These are phyloP conservation scores for Colletotrichum sp. DNA, from an alignment of 2,329 filamentous ascomycete species.

Conservation along the genomic window DNA sequence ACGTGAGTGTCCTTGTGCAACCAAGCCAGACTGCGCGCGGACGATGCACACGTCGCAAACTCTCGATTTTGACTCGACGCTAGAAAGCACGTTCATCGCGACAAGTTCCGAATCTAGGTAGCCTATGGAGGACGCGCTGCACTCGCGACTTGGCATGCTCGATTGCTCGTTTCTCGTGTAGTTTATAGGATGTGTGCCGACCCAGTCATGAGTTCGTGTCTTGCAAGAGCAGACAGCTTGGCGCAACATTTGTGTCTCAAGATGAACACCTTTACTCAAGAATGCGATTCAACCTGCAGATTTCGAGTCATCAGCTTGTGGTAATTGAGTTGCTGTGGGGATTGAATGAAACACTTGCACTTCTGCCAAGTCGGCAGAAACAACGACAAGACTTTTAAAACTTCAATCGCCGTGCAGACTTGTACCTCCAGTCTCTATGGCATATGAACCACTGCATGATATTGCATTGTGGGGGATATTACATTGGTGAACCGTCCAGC, in stretches of 20 bases:
- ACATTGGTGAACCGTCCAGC: neutral
- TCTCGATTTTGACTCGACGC: neutral
- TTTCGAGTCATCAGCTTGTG: neutral
- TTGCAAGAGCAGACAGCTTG: neutral
- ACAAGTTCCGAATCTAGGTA: conserved; percentile 1
- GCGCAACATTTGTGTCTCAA: neutral
- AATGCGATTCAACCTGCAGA: neutral
- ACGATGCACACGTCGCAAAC: neutral
- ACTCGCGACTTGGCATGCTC: neutral
- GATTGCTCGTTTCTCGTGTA: neutral
- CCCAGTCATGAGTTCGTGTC: neutral
- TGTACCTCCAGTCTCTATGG: neutral
- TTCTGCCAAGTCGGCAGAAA: neutral
- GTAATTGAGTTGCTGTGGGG: neutral
- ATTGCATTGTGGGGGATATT: neutral
- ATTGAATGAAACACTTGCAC: neutral
- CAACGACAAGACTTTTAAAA: neutral
- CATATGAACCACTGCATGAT: neutral
- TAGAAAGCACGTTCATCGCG: conserved; percentile 8
- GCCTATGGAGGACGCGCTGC: neutral
- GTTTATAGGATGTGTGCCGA: neutral
- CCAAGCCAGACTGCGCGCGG: neutral
- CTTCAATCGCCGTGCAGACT: neutral
- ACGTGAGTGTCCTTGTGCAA: neutral
- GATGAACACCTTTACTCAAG: neutral